These are phyloP conservation scores for Lentinus tigrinus DNA, from an alignment of 768 basidiomycete genomes.

Conservation along the genomic window DNA sequence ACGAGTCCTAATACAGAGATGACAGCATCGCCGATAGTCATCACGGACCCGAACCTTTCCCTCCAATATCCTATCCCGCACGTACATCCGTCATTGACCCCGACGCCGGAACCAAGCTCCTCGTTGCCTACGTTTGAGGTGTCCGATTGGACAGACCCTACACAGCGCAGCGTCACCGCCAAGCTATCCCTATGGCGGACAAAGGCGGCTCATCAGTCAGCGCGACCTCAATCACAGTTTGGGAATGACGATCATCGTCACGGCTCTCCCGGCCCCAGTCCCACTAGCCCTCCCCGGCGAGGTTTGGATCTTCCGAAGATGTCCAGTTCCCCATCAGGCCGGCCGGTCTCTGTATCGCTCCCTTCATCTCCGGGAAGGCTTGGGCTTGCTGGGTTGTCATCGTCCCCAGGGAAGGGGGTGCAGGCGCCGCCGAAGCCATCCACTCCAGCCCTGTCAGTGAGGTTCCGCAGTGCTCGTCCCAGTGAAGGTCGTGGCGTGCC, in stretches of 20 bases:
- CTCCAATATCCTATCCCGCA: conserved; percentile 52
- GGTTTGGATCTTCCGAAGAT: background rate
- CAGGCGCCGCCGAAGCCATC: background rate
- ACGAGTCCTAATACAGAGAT: conserved; percentile 21
- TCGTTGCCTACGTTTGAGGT: conserved; percentile 56
- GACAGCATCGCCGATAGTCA: conserved; percentile 62
- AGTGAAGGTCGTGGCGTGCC: background rate
- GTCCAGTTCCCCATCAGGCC: background rate
- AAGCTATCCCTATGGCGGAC: conserved; percentile 66
- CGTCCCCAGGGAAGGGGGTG: conserved; percentile 1
- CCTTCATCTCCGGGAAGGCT: conserved; percentile 17
- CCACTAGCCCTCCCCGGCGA: background rate
- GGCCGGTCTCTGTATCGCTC: conserved; percentile 1
- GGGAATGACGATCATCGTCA: background rate
- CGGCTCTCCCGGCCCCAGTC: background rate
- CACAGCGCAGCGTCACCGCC: conserved; percentile 40
- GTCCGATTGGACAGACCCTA: conserved; percentile 59
- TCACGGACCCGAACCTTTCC: conserved; percentile 68
- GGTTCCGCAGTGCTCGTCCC: conserved; percentile 2
- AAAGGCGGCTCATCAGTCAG: conserved; percentile 31
- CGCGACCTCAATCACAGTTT: conserved; percentile 22
- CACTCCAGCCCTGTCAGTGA: conserved; percentile 8
- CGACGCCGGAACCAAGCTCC: background rate
- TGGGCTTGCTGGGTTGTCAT: conserved; percentile 2
- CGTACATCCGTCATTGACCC: conserved; percentile 35